These are phyloP conservation scores for Thinopyrum elongatum DNA, from an alignment of 176 grass and related monocot species.

Conservation along the genomic window DNA sequence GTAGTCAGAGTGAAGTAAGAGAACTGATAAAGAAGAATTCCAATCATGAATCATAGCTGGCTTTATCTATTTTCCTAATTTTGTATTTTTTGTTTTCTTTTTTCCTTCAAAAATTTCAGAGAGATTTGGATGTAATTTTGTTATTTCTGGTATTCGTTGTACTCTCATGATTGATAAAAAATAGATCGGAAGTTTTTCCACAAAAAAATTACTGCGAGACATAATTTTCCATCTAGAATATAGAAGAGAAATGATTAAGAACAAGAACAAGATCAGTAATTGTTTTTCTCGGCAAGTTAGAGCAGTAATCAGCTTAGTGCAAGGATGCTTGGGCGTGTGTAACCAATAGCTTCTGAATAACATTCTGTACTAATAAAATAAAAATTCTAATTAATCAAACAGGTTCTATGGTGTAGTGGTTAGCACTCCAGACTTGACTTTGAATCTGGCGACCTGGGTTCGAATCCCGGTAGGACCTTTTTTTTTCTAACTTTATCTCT, in stretches of 20 bases:
- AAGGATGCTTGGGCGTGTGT: no score
- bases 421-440: conserved; percentile 99
- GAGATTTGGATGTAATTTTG: no score
- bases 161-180: no score
- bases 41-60: no score
- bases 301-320: neutral
- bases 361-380: fast-evolving
- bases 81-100: neutral
- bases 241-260: neutral
- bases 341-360: no score
- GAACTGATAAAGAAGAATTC: neutral
- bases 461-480: conserved; percentile 74
- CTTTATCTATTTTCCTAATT: neutral
- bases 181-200: no score
- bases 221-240: neutral
- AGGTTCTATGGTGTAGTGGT: conserved; percentile 94
- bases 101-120: no score
- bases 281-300: neutral
- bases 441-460: conserved; percentile 99
- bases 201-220: no score
- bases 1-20: neutral
- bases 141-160: no score
- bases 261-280: no score
- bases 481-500: no score
- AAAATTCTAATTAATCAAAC: neutral